Base-by-base conservation (phyloP, 225 moss, liverwort and hornwort species). In the Polytrichum commune region DNA sequence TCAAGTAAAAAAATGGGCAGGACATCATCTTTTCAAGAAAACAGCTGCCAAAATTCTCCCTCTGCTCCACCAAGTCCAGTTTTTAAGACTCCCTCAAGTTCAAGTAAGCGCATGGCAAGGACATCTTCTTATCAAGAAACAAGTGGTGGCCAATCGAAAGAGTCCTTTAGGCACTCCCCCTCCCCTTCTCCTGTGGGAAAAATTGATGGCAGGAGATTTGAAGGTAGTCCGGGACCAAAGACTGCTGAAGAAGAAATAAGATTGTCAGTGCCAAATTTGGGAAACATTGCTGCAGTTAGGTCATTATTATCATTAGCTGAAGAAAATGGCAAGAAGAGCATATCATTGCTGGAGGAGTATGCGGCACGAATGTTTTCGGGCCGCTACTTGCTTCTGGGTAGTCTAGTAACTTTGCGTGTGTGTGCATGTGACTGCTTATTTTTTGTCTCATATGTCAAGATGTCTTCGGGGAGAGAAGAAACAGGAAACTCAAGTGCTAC, bases 351-450 rank as follows among this genome's bases (percentile, higher is more conserved):
- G 16, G 13, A 46, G 46, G 46, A 46, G 13, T 46, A 46, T 13
- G 46, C 46, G 0, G 46, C 46, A 16, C 46, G 46, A 0, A 46
- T 46, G 46, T 46, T 46, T 46, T 46, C 46, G 53, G 91, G 93
- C 69, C 91, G 95, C 46, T 86, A 87, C 71, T 54, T 98, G 55
- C 87, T 98, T 81, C 90, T 72, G 27, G 95, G 98, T 70, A 90
- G 87, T 79, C 60, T 95, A 5, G 79, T 95, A 29, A 82, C 86
- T 55, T 67, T 98, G 53, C 90, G 90, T 64, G 60, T 98, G 26
- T 98, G 85, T 64, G 98, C 93, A 63, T 91, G 85, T 67, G 98
- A 95, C 76, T 93, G 93, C 81, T 30, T 89, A 67, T 91, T 98
- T 74, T 75, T 82, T 18, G 91, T 93, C 73, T 79, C 79, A 33